phyloP scores from a whole-genome alignment of 768 basidiomycete genomes.

The Kwoniella sp. region DNA sequence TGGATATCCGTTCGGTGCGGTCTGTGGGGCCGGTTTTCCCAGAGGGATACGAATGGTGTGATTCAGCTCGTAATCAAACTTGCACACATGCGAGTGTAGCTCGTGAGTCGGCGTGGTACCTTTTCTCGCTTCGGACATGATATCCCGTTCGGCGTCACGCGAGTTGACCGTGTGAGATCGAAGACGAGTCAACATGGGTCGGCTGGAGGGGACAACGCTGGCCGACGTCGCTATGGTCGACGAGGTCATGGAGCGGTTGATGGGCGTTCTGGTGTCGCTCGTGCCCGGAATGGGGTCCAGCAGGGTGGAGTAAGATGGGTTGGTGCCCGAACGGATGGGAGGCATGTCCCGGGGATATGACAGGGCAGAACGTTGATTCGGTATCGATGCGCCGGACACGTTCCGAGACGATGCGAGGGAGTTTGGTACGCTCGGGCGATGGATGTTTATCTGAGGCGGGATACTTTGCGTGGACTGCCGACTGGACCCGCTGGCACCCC shows the following conservation, averaged over 20 bases:
- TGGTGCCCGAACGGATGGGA: conserved; percentile 9
- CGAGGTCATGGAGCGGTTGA: conserved; percentile 8
- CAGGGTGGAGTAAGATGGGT: conserved; percentile 12
- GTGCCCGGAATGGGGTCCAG: conserved; percentile 1
- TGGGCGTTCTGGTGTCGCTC: background rate
- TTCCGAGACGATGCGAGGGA: background rate
- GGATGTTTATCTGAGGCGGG: conserved; percentile 8
- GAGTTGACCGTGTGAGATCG: background rate
- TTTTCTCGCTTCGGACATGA: conserved; percentile 15
- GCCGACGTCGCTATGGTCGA: conserved; percentile 1
- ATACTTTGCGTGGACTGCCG: background rate
- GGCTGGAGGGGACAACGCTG: no score
- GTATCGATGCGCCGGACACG: conserved; percentile 1
- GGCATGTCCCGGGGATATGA: background rate
- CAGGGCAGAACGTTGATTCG: conserved; percentile 1
- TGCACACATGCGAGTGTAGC: conserved; percentile 25
- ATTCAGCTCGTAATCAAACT: conserved; percentile 30
- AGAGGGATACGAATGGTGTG: conserved; percentile 30
- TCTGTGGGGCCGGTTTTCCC: conserved; percentile 15
- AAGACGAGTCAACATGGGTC: background rate
- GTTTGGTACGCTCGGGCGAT: conserved; percentile 5
- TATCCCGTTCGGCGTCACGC: background rate
- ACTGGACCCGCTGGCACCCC: background rate
- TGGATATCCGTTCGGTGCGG: background rate
- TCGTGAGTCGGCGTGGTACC: conserved; percentile 22